phyloP scores from a whole-genome alignment of 202 grass and related monocot species.

The Setaria viridis region DNA sequence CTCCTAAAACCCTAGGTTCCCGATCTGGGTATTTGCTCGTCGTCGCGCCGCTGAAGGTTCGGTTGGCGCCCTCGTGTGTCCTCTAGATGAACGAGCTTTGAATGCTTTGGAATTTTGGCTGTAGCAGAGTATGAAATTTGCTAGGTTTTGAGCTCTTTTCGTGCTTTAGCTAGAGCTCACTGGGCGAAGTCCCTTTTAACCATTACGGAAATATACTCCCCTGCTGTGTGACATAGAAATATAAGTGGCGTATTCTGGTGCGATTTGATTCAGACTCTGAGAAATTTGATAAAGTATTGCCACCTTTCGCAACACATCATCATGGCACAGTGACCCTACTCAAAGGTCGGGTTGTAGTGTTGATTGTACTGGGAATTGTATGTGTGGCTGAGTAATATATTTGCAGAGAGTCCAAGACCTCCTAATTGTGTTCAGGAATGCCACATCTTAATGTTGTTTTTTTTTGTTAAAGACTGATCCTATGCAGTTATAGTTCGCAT shows the following conservation, averaged over 20 bases:
- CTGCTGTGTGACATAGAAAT: not conserved
- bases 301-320: not conserved
- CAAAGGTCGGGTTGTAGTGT: not conserved
- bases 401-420: not conserved
- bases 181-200: not conserved
- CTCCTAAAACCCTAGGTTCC: slow-evolving; percentile 48
- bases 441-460: not conserved
- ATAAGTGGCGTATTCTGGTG: not conserved
- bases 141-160: slow-evolving; percentile 16
- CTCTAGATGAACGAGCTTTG: not conserved
- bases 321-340: not conserved
- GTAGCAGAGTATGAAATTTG: not conserved
- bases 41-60: not conserved
- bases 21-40: slow-evolving; percentile 37
- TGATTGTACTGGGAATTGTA: not conserved
- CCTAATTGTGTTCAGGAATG: not conserved
- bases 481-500: not conserved
- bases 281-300: slow-evolving; percentile 2
- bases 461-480: not conserved
- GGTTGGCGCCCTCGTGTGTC: not conserved
- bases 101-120: not conserved
- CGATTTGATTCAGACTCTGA: not conserved
- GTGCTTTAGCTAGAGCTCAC: not conserved
- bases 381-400: not conserved
- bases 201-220: not conserved